These are phyloP conservation scores for Hysterium pulicare DNA, from an alignment of 2,329 filamentous ascomycete species.

Conservation along the genomic window DNA sequence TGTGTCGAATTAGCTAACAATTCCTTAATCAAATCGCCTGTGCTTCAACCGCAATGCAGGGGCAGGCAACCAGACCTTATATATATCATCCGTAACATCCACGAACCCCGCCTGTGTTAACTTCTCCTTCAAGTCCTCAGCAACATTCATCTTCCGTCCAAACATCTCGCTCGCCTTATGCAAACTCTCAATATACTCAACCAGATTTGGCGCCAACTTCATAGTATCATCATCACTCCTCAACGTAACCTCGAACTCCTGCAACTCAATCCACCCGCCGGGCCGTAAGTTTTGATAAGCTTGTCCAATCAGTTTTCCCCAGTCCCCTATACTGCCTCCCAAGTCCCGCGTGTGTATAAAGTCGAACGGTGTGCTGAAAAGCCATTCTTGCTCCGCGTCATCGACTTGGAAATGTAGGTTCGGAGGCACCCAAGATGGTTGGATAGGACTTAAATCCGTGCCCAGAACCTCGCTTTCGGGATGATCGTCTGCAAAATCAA, in stretches of 20 bases:
- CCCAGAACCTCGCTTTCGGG: slow-evolving; percentile 33
- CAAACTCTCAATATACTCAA: slow-evolving; percentile 27
- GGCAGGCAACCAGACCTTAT: slow-evolving; percentile 35
- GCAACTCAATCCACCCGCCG: slow-evolving; percentile 36
- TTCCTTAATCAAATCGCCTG: no score
- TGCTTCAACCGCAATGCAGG: no score
- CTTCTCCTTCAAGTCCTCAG: slow-evolving; percentile 19
- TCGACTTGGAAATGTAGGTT: slow-evolving; percentile 43
- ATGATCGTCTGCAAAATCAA: slow-evolving; percentile 37
- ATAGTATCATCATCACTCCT: slow-evolving; percentile 31
- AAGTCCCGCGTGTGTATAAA: slow-evolving; percentile 33
- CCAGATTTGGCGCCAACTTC: slow-evolving; percentile 18
- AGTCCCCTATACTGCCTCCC: slow-evolving; percentile 29
- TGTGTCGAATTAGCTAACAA: no score
- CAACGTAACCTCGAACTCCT: slow-evolving; percentile 32
- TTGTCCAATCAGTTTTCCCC: slow-evolving; percentile 26
- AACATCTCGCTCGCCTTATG: slow-evolving; percentile 25
- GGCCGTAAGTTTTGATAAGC: slow-evolving; percentile 25
- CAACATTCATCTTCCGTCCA: slow-evolving; percentile 24
- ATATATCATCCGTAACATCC: slow-evolving; percentile 30
- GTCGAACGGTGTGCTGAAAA: slow-evolving; percentile 36
- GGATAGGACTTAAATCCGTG: slow-evolving; percentile 37
- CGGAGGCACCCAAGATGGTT: slow-evolving; percentile 38
- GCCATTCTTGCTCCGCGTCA: slow-evolving; percentile 40
- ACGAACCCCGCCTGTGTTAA: slow-evolving; percentile 32